A percentile compares a stretch with the other conserved stretches of the same genome.
Conservation (phyloP, 2,329 filamentous ascomycete genomes). For the Fusarium sp. region DNA sequence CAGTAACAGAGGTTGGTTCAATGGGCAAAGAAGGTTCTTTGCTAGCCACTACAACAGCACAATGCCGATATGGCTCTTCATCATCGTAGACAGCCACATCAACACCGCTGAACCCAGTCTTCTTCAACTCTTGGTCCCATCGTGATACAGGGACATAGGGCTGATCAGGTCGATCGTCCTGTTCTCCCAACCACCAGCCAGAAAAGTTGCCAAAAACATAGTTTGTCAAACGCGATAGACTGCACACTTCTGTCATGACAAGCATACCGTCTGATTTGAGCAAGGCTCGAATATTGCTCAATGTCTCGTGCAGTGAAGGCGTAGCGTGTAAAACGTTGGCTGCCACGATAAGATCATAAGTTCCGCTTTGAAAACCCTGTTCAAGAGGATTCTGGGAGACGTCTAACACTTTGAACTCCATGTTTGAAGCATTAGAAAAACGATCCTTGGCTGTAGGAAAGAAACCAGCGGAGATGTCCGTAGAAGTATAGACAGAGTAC, state of each 20-base stretch:
- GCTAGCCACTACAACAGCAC: constrained; percentile 6
- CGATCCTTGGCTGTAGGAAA: constrained; percentile 44
- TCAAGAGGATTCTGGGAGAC: constrained; percentile 10
- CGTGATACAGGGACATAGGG: constrained; percentile 15
- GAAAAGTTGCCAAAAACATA: constrained; percentile 48
- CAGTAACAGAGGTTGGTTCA: neutral
- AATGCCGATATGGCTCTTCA: constrained; percentile 13
- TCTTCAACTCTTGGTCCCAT: constrained; percentile 14
- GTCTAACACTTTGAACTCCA: constrained; percentile 46
- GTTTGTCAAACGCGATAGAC: constrained; percentile 1
- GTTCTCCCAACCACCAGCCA: constrained; percentile 48
- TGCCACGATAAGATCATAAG: constrained; percentile 46
- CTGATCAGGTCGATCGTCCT: constrained; percentile 5
- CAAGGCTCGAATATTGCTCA: constrained; percentile 29
- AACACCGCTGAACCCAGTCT: neutral
- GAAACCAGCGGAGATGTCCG: constrained; percentile 54
- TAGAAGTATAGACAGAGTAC: constrained; percentile 52
- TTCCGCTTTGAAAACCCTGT: constrained; percentile 34
- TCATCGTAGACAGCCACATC: constrained; percentile 8
- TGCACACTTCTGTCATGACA: constrained; percentile 43
- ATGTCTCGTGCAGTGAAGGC: constrained; percentile 37
- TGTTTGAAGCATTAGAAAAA: constrained; percentile 3
- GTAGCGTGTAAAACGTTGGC: constrained; percentile 49
- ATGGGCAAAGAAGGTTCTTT: neutral
- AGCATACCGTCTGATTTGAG: constrained; percentile 48